Evolutionary conservation across 2,329 filamentous ascomycete species (phyloP), one percentile per base, ranked within the genome.

Genomic region (Epicoccum sorghinum): DNA sequence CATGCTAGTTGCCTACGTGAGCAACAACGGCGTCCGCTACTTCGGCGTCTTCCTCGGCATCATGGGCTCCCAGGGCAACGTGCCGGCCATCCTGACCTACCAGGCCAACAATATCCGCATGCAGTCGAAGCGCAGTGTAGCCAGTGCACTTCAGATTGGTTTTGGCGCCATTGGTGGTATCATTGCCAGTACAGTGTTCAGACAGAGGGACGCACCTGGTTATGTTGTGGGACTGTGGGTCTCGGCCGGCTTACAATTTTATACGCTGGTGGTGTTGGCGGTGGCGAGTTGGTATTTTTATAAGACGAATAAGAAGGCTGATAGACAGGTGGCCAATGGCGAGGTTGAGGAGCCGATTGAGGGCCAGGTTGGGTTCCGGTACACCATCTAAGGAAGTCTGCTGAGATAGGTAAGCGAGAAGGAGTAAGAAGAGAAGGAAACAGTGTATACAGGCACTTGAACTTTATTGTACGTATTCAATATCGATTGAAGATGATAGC

Each of bases 81-180:
- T 69, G 1, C 67, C 66, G 0, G 55, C 58, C 6, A 60, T 69
- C 7, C 55, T 70, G 22, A 60, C 68, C 8, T 70, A 65, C 30
- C 68, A 70, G 35, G 62, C 61, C 36, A 68, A 66, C 48, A 68
- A 68, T 35, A 65, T 66, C 4, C 44, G 57, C 8, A 55, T 59
- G 22, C 62, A 70, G 36, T 64, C 60, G 30, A 61, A 65, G 41
- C 47, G 68, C 7, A 57, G 59, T 0, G 60, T 64, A 9, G 65
- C 60, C 6, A 64, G 55, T 6, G 66, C 64, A 7, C 39, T 62
- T 2, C 60, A 67, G 47, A 66, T 65, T n/a, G 64, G 59, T 0
- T 65, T 68, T 14, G 64, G 67, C 12, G 66, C 59, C 0, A 67
- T 69, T 41, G 67, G 67, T 0, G 67, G 67, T 3, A 67, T 68